Evolutionary conservation across 495 filamentous ascomycete genomes (phyloP).

Genomic region (Aspergillus sclerotioniger): DNA sequence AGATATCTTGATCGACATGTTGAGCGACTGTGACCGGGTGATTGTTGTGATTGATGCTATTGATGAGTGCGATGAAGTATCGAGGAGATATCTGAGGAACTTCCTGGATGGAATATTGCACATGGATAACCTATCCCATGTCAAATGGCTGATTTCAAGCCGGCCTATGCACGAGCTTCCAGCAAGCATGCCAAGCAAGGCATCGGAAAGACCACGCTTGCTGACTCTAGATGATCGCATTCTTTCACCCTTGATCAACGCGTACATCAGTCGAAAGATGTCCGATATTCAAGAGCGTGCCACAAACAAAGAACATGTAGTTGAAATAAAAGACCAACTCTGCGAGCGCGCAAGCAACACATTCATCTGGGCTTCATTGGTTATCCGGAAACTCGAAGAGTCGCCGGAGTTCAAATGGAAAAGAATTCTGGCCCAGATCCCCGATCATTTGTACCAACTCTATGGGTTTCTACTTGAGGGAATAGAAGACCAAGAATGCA

Average conservation of each 20-base stretch:
- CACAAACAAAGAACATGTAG: background rate
- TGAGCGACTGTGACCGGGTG: background rate
- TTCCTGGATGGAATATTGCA: background rate
- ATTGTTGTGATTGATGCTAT: slow-evolving; percentile 3
- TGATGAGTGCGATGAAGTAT: slow-evolving; percentile 3
- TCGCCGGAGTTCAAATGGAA: background rate
- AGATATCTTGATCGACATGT: background rate
- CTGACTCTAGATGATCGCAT: no score
- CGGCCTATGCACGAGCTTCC: background rate
- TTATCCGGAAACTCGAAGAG: background rate
- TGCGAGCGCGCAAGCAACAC: background rate
- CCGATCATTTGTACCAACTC: background rate
- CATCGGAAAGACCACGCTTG: background rate
- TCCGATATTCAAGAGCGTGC: background rate
- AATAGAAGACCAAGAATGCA: background rate
- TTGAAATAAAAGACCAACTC: background rate
- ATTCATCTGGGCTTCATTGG: background rate
- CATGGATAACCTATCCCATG: background rate
- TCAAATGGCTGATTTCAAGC: slow-evolving; percentile 5
- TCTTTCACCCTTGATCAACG: no score
- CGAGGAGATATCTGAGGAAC: background rate
- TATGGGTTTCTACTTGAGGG: background rate
- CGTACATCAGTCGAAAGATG: background rate
- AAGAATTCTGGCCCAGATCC: background rate
- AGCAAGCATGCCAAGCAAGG: background rate